phyloP scores from a whole-genome alignment of 352 stramenopile genomes.

The Pilasporangium apinafurcum region DNA sequence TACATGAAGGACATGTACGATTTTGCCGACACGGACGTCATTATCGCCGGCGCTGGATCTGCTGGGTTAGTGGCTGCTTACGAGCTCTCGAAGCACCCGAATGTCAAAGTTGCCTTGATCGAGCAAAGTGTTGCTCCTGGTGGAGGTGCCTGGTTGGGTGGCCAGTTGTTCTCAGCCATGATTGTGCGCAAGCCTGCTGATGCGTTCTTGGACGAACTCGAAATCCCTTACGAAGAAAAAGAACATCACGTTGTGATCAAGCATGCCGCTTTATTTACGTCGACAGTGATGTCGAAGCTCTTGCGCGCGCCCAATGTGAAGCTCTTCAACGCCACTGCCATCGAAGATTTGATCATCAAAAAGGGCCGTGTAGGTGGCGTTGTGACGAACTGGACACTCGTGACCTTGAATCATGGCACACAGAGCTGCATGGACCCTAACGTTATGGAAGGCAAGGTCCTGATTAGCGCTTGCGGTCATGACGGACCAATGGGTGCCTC shows the following conservation, averaged over 20 bases:
- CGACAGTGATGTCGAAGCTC: constrained; percentile 58
- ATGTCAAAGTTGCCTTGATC: constrained; percentile 50
- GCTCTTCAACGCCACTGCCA: constrained; percentile 67
- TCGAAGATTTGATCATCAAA: constrained; percentile 65
- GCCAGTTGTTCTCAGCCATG: constrained; percentile 64
- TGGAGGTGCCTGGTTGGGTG: constrained; percentile 50
- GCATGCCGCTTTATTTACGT: constrained; percentile 59
- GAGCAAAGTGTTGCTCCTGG: constrained; percentile 54
- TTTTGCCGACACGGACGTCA: constrained; percentile 58
- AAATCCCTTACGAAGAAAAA: constrained; percentile 58
- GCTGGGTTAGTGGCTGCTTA: constrained; percentile 51
- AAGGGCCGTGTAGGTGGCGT: constrained; percentile 50
- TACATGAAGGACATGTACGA: constrained; percentile 78
- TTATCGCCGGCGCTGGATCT: constrained; percentile 58
- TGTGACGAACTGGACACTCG: constrained; percentile 66
- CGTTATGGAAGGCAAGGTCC: constrained; percentile 64
- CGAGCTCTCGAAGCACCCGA: constrained; percentile 55
- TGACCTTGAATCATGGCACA: constrained; percentile 60
- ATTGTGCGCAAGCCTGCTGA: constrained; percentile 61
- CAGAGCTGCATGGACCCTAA: constrained; percentile 73
- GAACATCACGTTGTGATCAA: constrained; percentile 65
- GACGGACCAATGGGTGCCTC: constrained; percentile 57
- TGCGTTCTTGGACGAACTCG: constrained; percentile 56
- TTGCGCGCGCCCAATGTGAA: constrained; percentile 53
- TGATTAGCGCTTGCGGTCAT: constrained; percentile 55